A percentile compares a stretch with the other conserved stretches of the same genome.
Evolutionary conservation across 495 filamentous ascomycete genomes (phyloP).

Genomic region (Tuber aestivum): DNA sequence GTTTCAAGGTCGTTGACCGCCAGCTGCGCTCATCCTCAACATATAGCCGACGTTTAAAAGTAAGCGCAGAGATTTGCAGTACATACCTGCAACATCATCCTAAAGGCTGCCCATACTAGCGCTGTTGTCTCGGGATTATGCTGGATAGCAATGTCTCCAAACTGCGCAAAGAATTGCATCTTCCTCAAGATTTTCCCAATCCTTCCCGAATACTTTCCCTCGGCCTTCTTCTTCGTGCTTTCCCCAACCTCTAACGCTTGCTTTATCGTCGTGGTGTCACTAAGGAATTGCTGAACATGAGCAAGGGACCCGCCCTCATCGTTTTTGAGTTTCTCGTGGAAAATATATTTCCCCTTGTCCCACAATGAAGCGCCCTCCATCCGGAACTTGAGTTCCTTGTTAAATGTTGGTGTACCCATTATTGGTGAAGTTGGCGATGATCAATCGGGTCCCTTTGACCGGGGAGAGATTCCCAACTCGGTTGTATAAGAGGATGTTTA

Average conservation of each 20-base stretch:
- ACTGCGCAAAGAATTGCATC: slow-evolving; percentile 22
- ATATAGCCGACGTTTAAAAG: background rate
- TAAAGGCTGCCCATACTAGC: slow-evolving; percentile 23
- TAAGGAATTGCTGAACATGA: slow-evolving; percentile 14
- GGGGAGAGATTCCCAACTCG: background rate
- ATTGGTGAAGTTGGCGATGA: background rate
- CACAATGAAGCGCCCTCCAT: slow-evolving; percentile 5
- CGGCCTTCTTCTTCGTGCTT: slow-evolving; percentile 13
- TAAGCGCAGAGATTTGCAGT: background rate
- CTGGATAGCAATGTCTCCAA: slow-evolving; percentile 22
- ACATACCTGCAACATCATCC: slow-evolving; percentile 25
- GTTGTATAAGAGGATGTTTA: background rate
- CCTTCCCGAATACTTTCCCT: slow-evolving; percentile 17
- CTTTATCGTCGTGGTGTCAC: slow-evolving; percentile 13
- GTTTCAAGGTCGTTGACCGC: slow-evolving; percentile 23
- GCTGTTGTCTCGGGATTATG: slow-evolving; percentile 18
- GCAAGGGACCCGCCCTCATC: slow-evolving; percentile 14
- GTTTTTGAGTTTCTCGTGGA: slow-evolving; percentile 16
- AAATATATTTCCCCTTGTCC: slow-evolving; percentile 11
- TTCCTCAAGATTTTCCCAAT: slow-evolving; percentile 22
- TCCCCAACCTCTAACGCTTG: slow-evolving; percentile 12
- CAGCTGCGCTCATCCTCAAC: slow-evolving; percentile 8
- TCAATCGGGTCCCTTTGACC: background rate
- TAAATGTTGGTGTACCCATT: background rate
- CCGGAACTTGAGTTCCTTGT: background rate